phyloP scores from a whole-genome alignment of 2,329 filamentous ascomycete species.

The Shiraia sp. region DNA sequence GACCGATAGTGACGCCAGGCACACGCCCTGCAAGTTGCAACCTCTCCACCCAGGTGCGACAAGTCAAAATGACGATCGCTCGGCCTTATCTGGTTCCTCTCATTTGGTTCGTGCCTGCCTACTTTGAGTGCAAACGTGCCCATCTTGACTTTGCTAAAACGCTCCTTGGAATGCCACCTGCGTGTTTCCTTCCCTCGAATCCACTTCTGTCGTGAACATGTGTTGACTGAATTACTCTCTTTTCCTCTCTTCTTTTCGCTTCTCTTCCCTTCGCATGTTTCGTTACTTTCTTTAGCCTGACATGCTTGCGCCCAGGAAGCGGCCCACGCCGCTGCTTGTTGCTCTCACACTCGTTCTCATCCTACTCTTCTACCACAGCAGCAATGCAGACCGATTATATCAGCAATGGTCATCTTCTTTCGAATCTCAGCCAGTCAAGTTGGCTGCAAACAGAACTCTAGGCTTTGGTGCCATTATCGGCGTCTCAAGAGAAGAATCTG shows the following conservation, averaged over 20 bases:
- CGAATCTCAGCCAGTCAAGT: conserved; percentile 25
- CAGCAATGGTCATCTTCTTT: conserved; percentile 32
- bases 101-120: conserved; percentile 1
- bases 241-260: conserved; percentile 12
- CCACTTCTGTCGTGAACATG: conserved; percentile 17
- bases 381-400: conserved; percentile 33
- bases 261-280: conserved; percentile 2
- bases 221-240: conserved; percentile 23
- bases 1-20: conserved; percentile 18
- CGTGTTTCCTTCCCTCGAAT: conserved; percentile 5
- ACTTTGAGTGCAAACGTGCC: conserved; percentile 1
- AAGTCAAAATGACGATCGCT: conserved; percentile 18
- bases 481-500: conserved; percentile 46
- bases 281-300: conserved; percentile 10
- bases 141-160: background rate
- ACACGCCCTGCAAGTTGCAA: conserved; percentile 11
- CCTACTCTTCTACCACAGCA: conserved; percentile 33
- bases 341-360: conserved; percentile 29
- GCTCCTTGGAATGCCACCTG: conserved; percentile 1
- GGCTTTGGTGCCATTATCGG: conserved; percentile 49
- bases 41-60: conserved; percentile 17
- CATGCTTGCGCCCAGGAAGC: conserved; percentile 41
- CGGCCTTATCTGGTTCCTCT: conserved; percentile 9
- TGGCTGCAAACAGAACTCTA: conserved; percentile 41
- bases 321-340: conserved; percentile 34